phyloP scores from a whole-genome alignment of 495 filamentous ascomycete genomes.

The Haplographium delicatum region DNA sequence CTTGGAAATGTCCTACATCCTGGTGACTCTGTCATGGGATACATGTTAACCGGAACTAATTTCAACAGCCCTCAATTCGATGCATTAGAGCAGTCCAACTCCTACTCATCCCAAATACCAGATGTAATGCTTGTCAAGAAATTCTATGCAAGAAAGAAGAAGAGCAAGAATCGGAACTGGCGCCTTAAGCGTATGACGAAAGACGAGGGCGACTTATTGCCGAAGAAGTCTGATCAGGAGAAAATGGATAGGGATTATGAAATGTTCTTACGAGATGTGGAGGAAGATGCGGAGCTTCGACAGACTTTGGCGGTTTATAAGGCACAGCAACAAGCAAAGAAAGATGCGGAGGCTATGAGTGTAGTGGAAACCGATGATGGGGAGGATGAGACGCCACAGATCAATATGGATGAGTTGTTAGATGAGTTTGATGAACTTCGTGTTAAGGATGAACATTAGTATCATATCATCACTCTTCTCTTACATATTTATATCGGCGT shows the following conservation, averaged over 20 bases:
- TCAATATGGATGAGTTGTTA: conserved; percentile 77
- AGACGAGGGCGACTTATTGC: conserved; percentile 77
- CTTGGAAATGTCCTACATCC: conserved; percentile 80
- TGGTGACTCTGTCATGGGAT: conserved; percentile 89
- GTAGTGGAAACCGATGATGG: conserved; percentile 61
- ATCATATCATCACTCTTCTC: background rate
- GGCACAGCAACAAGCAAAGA: conserved; percentile 35
- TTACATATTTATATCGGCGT: no score
- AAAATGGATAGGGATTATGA: conserved; percentile 88
- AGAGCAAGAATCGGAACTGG: conserved; percentile 80
- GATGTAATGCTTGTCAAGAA: conserved; percentile 97
- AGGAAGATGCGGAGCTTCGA: conserved; percentile 88
- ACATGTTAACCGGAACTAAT: conserved; percentile 79
- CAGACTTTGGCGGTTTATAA: conserved; percentile 84
- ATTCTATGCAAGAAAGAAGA: conserved; percentile 78
- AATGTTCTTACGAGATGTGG: conserved; percentile 93
- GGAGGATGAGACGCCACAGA: conserved; percentile 67
- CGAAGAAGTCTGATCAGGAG: conserved; percentile 75
- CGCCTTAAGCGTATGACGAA: conserved; percentile 86
- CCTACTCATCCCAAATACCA: conserved; percentile 70
- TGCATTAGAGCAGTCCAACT: conserved; percentile 62
- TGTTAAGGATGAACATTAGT: conserved; percentile 36
- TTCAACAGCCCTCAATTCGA: conserved; percentile 87
- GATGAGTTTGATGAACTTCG: conserved; percentile 84
- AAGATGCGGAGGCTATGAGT: conserved; percentile 52